A percentile compares a stretch with the other conserved stretches of the same genome.
phyloP scores from a whole-genome alignment of 192 early-diverging fungal species.

The Podila minutissima region DNA sequence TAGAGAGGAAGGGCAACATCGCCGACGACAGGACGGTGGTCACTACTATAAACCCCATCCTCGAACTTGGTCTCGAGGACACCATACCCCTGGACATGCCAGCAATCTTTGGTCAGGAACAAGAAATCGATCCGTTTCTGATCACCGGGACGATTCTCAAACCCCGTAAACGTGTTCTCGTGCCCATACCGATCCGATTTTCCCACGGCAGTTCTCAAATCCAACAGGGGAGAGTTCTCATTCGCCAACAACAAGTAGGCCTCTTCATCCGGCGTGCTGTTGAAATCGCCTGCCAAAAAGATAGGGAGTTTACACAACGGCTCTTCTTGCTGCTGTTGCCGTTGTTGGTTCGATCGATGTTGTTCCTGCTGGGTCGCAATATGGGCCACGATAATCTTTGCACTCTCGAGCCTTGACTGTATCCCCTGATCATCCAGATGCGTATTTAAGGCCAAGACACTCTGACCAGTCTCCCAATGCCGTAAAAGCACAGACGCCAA shows the following conservation, averaged over 20 bases:
- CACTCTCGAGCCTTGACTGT: slow-evolving; percentile 8
- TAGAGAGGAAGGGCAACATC: slow-evolving; percentile 7
- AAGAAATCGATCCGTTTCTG: slow-evolving; percentile 18
- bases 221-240: not conserved
- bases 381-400: slow-evolving; percentile 13
- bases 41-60: slow-evolving; percentile 11
- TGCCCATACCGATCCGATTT: slow-evolving; percentile 9
- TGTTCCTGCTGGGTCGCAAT: slow-evolving; percentile 1
- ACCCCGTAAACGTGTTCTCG: slow-evolving; percentile 16
- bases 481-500: slow-evolving; percentile 12
- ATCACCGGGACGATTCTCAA: slow-evolving; percentile 6
- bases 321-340: not conserved
- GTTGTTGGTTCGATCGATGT: not conserved
- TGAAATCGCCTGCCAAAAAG: slow-evolving; percentile 14
- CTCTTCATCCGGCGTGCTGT: slow-evolving; percentile 14
- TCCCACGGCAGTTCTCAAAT: slow-evolving; percentile 14
- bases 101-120: slow-evolving; percentile 9
- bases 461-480: slow-evolving; percentile 5
- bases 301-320: not conserved
- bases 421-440: slow-evolving; percentile 24
- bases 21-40: slow-evolving; percentile 16
- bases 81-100: slow-evolving; percentile 6
- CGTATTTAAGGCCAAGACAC: slow-evolving; percentile 19
- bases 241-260: not conserved
- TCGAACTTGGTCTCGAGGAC: slow-evolving; percentile 13